A percentile compares a stretch with the other conserved stretches of the same genome.
phyloP scores from a whole-genome alignment of 1,284 basidiomycete species.

The Leccinum fallax region DNA sequence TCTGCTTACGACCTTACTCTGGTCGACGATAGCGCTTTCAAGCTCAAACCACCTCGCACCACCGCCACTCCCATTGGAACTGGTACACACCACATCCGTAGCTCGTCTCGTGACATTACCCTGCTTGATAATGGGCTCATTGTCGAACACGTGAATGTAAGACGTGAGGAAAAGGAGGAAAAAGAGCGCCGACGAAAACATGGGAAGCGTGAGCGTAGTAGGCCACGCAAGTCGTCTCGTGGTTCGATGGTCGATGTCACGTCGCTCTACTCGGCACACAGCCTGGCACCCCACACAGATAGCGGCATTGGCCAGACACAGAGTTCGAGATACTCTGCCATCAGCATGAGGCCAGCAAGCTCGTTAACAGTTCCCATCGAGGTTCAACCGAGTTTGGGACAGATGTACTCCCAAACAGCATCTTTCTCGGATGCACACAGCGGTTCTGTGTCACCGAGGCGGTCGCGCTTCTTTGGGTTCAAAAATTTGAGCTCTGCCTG shows the following conservation, averaged over 20 bases:
- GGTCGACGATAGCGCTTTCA: slow-evolving; percentile 58
- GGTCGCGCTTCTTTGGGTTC: slow-evolving; percentile 82
- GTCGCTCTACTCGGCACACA: slow-evolving; percentile 68
- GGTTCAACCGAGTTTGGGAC: slow-evolving; percentile 55
- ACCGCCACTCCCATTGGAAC: slow-evolving; percentile 40
- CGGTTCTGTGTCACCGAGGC: slow-evolving; percentile 65
- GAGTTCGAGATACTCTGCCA: slow-evolving; percentile 62
- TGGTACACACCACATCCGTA: slow-evolving; percentile 44
- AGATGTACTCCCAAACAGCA: slow-evolving; percentile 65
- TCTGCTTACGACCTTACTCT: slow-evolving; percentile 68
- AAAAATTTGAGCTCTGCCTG: slow-evolving; percentile 76
- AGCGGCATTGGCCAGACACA: slow-evolving; percentile 54
- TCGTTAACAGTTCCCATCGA: slow-evolving; percentile 63
- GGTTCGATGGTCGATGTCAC: slow-evolving; percentile 68
- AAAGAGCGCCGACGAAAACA: slow-evolving; percentile 66
- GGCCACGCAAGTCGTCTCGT: slow-evolving; percentile 71
- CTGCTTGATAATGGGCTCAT: slow-evolving; percentile 85
- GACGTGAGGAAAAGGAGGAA: slow-evolving; percentile 74
- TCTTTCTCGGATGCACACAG: slow-evolving; percentile 80
- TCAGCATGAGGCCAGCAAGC: slow-evolving; percentile 64
- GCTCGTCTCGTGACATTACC: slow-evolving; percentile 70
- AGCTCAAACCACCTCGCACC: slow-evolving; percentile 63
- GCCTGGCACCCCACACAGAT: slow-evolving; percentile 58
- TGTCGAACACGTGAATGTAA: slow-evolving; percentile 83
- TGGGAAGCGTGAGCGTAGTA: slow-evolving; percentile 55